Base-by-base conservation (phyloP, 495 filamentous ascomycete species). In the Trichoderma parareesei region DNA sequence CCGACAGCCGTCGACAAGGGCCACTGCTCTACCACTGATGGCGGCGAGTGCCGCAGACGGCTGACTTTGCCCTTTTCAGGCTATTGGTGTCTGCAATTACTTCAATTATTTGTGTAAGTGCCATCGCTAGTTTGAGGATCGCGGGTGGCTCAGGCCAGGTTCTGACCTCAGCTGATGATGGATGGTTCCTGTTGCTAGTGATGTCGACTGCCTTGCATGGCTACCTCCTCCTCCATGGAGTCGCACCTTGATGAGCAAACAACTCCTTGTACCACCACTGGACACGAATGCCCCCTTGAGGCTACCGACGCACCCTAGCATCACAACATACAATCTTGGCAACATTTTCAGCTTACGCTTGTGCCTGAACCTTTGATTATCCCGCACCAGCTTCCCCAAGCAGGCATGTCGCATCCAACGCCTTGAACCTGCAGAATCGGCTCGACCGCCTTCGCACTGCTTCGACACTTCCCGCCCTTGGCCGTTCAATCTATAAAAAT, bases 111-210 rank as follows among this genome's bases (percentile, higher is more conserved):
- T 27, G 27, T 27, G 27, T 27, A 27, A 27, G 16, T 46, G 16
- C 11, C 16, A 46, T 41, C 40, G 43, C 43, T 46, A 18, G n/a
- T 46, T 16, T 11, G 46, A 49, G 44, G 13, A 49, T 49, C 46
- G 16, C 20, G 46, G 46, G 16, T 49, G 46, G n/a, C 16, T 49
- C 11, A 11, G 11, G 40, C 40, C 40, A 16, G n/a, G 27, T 27
- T 57, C 53, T 57, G 53, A 57, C 53, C 53, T 57, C 53, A 57
- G 53, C 53, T 57, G 53, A 57, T 57, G 33, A 9, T 49, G 14
- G 43, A 27, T 27, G 27, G 27, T 27, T 27, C 27, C 11, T 41
- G 1, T 41, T 41, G 40, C 40, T 41, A 41, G 40, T 41, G 11
- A 41, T 41, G 27, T 27, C n/a, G 43, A 46, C 43, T 4, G 43